Evolutionary conservation across 2,329 filamentous ascomycete species (phyloP).

Genomic region (Arthroderma uncinatum): DNA sequence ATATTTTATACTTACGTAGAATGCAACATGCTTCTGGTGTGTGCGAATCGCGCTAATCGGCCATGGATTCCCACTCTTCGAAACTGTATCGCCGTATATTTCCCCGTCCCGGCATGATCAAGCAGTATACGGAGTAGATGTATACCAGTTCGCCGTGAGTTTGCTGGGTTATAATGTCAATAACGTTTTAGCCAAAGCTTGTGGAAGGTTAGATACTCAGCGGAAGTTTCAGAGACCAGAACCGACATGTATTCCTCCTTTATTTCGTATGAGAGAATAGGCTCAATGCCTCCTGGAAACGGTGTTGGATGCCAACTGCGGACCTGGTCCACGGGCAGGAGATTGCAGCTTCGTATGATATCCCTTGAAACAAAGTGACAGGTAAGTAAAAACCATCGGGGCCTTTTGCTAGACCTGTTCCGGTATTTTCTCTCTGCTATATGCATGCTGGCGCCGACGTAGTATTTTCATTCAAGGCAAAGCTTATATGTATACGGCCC

Average conservation of each 20-base stretch:
- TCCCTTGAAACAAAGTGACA: neutral
- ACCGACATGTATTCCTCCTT: neutral
- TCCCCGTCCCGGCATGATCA: neutral
- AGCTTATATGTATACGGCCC: constrained; percentile 2
- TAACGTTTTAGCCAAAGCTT: neutral
- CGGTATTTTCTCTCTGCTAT: neutral
- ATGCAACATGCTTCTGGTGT: neutral
- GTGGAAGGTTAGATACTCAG: neutral
- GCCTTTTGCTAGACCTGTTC: neutral
- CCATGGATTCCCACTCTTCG: neutral
- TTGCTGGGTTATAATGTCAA: neutral
- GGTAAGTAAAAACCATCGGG: neutral
- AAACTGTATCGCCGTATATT: constrained; percentile 2
- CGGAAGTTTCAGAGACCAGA: neutral
- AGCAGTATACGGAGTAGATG: too few relatives aligned
- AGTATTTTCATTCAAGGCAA: constrained; percentile 1
- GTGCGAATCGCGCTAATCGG: neutral
- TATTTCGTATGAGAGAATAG: constrained; percentile 4
- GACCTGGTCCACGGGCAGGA: neutral
- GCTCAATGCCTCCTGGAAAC: neutral
- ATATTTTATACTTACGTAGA: neutral
- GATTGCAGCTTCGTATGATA: neutral
- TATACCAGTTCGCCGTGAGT: neutral
- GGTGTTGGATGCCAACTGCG: neutral
- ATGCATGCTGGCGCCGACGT: neutral